Base-by-base conservation (phyloP, 352 stramenopile genomes). In the Pythium rhizo-oryzae region DNA sequence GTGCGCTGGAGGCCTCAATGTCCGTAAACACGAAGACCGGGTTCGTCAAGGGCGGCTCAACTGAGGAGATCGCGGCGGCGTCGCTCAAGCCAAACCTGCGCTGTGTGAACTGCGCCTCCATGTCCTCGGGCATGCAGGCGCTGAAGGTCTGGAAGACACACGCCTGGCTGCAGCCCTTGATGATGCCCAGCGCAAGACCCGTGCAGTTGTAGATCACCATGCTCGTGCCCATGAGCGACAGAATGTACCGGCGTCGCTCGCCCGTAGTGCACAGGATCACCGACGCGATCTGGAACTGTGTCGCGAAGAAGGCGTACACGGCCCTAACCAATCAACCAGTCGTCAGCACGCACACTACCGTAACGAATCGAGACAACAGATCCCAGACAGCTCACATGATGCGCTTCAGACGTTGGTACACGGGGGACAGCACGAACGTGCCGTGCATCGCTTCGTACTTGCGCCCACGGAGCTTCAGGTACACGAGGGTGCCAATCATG, bases 1-100 rank as follows among this genome's bases (percentile, higher is more conserved):
- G 41, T 8, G 80, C 81, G 57, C 80, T 93, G n/a, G 84, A 91
- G 0, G 76, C 76, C 59, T 93, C 84, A 47, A 93, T 93, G 41
- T 93, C 85, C 1, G 85, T 93, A 44, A 80, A 80, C 41, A 93
- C 84, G 56, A 93, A 93, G n/a, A 92, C 80, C 0, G 85, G 85
- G 12, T 76, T 80, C 15, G 41, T 11, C 69, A 67, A 69, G 0
- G 81, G 75, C 1, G 70, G 57, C 12, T 69, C 72, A 15, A 63
- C 19, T 11, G 43, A 21, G 13, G 18, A 1, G 28, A 25, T 4
- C 11, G 9, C 8, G 3, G 60, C 58, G 35, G 82, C 77, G 55
- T 69, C 74, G 28, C 25, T 18, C 8, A 25, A 15, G 28, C 49
- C 76, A 35, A 75, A 13, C 12, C 46, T 55, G 18, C 25, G 57